Conservation (phyloP, 345 rosid species). For the Eucalyptus grandis region DNA sequence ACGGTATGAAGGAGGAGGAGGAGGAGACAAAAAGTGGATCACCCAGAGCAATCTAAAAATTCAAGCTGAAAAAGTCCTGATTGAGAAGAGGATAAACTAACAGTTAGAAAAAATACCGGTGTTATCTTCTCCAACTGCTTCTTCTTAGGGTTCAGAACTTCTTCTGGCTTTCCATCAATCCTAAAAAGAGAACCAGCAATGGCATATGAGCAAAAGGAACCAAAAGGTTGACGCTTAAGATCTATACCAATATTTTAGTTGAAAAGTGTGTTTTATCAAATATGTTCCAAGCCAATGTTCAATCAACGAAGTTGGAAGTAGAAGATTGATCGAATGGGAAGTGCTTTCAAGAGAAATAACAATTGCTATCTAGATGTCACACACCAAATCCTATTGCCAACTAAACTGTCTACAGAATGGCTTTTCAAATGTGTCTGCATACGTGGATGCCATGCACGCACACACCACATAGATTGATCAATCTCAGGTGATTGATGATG, state of each 20-base stretch:
- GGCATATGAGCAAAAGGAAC: not conserved
- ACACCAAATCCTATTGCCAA: not conserved
- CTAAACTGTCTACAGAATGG: not conserved
- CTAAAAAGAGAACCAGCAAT: constrained; percentile 14
- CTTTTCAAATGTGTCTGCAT: not conserved
- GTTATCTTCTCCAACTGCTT: constrained; percentile 94
- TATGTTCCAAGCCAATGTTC: not conserved
- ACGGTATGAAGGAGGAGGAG: not conserved
- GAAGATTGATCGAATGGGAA: not conserved
- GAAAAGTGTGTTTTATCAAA: not conserved
- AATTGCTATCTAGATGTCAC: not conserved
- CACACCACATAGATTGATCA: not conserved
- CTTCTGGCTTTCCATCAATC: constrained; percentile 97
- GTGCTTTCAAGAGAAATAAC: not conserved
- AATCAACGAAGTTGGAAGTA: not conserved
- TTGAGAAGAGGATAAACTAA: not conserved
- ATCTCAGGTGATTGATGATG: not conserved
- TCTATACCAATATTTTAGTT: not conserved
- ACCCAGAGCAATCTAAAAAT: not conserved
- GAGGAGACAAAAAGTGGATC: not conserved
- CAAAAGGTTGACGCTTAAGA: not conserved
- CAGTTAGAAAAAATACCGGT: constrained; percentile 31
- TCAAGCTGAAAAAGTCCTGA: not conserved
- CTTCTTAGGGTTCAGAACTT: constrained; percentile 85
- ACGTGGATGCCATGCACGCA: not conserved